Conservation (phyloP, 2,329 filamentous ascomycete genomes). For the Alternaria sp. region DNA sequence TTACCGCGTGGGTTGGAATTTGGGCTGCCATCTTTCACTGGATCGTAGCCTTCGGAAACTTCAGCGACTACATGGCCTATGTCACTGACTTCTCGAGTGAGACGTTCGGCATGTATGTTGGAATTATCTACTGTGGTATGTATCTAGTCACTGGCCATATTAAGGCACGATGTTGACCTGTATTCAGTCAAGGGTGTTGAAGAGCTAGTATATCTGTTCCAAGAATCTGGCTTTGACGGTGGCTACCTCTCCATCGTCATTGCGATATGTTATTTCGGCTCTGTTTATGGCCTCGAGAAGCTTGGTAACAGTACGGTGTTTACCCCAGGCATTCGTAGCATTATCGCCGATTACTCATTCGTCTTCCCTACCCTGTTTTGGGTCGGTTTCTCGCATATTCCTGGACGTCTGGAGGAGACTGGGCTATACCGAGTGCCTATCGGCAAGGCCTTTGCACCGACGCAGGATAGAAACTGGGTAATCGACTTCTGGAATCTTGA, state of each 20-base stretch:
- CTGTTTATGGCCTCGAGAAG: constrained; percentile 59
- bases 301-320: constrained; percentile 56
- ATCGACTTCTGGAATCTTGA: constrained; percentile 62
- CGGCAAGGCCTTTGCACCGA: constrained; percentile 57
- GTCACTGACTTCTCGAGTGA: constrained; percentile 64
- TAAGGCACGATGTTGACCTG: not conserved
- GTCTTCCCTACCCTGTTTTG: constrained; percentile 58
- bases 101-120: constrained; percentile 62
- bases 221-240: constrained; percentile 47
- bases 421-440: constrained; percentile 53
- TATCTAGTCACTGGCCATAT: not conserved
- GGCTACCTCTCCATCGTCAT: constrained; percentile 60
- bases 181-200: constrained; percentile 61
- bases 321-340: constrained; percentile 52
- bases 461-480: constrained; percentile 55
- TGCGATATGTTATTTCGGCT: constrained; percentile 60
- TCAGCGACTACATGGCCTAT: constrained; percentile 65
- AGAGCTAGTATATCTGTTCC: constrained; percentile 61
- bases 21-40: constrained; percentile 66
- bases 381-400: constrained; percentile 62
- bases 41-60: constrained; percentile 60
- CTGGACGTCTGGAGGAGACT: constrained; percentile 53
- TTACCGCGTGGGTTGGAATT: constrained; percentile 64
- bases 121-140: constrained; percentile 62
- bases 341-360: constrained; percentile 61